Conservation (phyloP, 371 early-diverging fungal species). For the Circinella umbellata region DNA sequence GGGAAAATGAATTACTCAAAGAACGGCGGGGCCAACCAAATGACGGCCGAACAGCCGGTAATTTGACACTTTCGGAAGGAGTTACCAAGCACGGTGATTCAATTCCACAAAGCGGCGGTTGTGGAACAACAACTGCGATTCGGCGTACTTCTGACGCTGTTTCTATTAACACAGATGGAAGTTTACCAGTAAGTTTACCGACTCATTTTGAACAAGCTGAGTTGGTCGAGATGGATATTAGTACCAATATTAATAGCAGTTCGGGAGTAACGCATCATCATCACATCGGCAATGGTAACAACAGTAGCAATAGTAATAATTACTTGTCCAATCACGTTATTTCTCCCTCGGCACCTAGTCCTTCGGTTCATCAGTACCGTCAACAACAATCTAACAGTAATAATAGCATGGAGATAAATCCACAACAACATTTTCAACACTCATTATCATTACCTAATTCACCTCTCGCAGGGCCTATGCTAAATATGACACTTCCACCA, state of each 20-base stretch:
- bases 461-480: background rate
- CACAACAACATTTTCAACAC: background rate
- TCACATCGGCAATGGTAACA: no score
- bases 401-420: background rate
- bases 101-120: slow-evolving; percentile 6
- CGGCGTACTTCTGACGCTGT: no score
- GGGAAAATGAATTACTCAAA: slow-evolving; percentile 9
- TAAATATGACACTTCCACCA: slow-evolving; percentile 1
- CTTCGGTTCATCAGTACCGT: background rate
- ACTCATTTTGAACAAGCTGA: slow-evolving; percentile 4
- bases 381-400: background rate
- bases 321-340: slow-evolving; percentile 1
- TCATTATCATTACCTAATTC: slow-evolving; percentile 1
- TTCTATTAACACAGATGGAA: background rate
- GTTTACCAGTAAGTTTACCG: background rate
- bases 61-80: slow-evolving; percentile 8
- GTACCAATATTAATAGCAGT: no score
- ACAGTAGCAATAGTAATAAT: no score
- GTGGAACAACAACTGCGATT: slow-evolving; percentile 5
- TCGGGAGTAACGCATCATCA: no score
- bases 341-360: slow-evolving; percentile 10
- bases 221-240: background rate
- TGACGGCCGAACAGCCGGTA: background rate
- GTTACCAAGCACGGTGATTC: slow-evolving; percentile 8
- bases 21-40: slow-evolving; percentile 9